Base-by-base conservation (phyloP, 1,284 basidiomycete species). In the Ceratobasidium sp. region DNA sequence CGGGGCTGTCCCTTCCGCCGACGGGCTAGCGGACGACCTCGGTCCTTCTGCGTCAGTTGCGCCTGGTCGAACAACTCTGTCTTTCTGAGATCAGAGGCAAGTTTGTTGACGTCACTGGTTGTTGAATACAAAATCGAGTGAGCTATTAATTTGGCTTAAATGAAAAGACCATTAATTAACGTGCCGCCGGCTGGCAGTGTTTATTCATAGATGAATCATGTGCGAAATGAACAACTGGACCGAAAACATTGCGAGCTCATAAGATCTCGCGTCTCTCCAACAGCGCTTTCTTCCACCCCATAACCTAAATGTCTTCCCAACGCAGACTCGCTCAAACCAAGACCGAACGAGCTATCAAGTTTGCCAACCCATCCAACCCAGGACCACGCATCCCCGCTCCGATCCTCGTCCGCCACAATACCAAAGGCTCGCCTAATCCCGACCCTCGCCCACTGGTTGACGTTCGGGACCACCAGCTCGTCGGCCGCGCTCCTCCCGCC, bases 1-100 rank as follows among this genome's bases (percentile, higher is more conserved):
- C 8, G 81, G 66, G 1, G 66, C 66, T 31, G 22, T 69, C 34
- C 24, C 66, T 19, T 46, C 66, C 9, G 39, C 13, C 22, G 37
- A 58, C 11, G 66, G 66, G 16, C 22, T 43, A 27, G 34, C 59
- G 34, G 41, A 62, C 24, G 39, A 56, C 53, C 2, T 14, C 16
- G 22, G 31, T 39, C 34, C 49, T 39, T 65, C 63, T 29, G 65
- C 29, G 31, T 6, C n/a, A 11, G 22, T 22, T 34, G 14, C 9
- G 27, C 19, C 43, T 27, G 64, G 49, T n/a, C 59, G 29, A 48
- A 22, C 39, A 16, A 34, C 66, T 29, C 27, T 69, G 24, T 51
- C 66, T 27, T 69, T 69, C 27, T 69, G n/a, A 49, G 14, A 27
- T 14, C 14, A 24, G 13, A 11, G 31, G 8, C 9, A 6, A 37